Percentiles rank a stretch among this genome's conserved stretches.
These are phyloP conservation scores for Ustilago hordei DNA, from an alignment of 1,284 basidiomycete genomes.

Conservation along the genomic window DNA sequence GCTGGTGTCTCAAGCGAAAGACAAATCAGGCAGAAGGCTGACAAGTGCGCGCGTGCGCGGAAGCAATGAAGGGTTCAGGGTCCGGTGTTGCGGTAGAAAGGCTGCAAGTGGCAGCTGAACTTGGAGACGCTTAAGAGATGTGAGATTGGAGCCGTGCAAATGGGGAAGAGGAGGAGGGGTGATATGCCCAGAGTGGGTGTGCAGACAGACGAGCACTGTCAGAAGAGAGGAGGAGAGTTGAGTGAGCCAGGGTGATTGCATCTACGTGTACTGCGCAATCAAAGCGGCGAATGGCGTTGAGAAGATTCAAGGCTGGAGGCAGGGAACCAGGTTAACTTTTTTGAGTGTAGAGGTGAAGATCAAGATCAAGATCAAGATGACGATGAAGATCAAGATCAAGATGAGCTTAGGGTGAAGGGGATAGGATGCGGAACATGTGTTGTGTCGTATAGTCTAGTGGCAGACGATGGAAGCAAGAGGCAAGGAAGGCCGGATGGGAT, in stretches of 20 bases:
- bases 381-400: background rate
- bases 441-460: background rate
- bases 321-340: background rate
- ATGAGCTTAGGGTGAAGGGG: conserved; percentile 1
- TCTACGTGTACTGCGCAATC: conserved; percentile 9
- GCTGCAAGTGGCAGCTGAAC: background rate
- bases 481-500: background rate
- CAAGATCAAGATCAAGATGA: background rate
- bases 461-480: background rate
- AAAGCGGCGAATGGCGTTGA: conserved; percentile 7
- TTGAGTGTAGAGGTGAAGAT: background rate
- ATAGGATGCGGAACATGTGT: background rate
- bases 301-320: background rate
- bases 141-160: background rate
- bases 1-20: background rate
- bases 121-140: background rate
- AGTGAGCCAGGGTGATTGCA: background rate
- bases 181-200: background rate
- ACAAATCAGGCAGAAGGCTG: background rate
- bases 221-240: background rate
- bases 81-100: background rate
- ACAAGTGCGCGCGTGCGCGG: background rate
- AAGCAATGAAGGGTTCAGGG: background rate
- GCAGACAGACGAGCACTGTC: background rate
- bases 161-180: background rate